A percentile compares a stretch with the other conserved stretches of the same genome.
Conservation (phyloP, 2,329 filamentous ascomycete species). For the Arthrobotrys conoides region DNA sequence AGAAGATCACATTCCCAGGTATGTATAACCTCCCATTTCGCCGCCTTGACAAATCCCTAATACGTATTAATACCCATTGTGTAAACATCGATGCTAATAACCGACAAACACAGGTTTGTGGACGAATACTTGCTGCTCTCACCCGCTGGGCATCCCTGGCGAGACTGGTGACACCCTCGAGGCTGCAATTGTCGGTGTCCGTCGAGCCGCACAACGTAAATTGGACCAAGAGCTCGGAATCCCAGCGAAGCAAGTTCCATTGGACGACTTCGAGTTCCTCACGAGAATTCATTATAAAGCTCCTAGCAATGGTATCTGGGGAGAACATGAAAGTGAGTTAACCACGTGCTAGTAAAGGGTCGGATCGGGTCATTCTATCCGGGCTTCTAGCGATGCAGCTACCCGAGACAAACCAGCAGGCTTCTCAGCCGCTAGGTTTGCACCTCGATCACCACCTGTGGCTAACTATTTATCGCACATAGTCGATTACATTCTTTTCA, state of each 20-base stretch:
- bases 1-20: conserved; percentile 96
- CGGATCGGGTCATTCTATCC: conserved; percentile 36
- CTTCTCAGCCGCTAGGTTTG: conserved; percentile 17
- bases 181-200: conserved; percentile 86
- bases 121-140: conserved; percentile 99
- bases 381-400: conserved; percentile 44
- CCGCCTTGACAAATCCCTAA: neutral
- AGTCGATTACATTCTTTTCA: conserved; percentile 99
- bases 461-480: conserved; percentile 2
- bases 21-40: neutral
- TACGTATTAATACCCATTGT: too few relatives aligned
- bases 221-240: conserved; percentile 96
- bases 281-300: conserved; percentile 99
- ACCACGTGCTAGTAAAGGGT: conserved; percentile 18
- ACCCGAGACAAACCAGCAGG: conserved; percentile 55
- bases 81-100: neutral
- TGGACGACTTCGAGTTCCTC: conserved; percentile 92
- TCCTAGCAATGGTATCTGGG: conserved; percentile 97
- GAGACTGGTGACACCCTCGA: conserved; percentile 88
- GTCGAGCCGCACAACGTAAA: conserved; percentile 92
- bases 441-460: neutral
- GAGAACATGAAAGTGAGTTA: conserved; percentile 92
- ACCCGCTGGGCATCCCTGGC: conserved; percentile 89
- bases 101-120: conserved; percentile 78
- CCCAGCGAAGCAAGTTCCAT: conserved; percentile 85